These are phyloP conservation scores for Candida tetrigidarum DNA, from an alignment of 1,139 yeast species.

Conservation along the genomic window DNA sequence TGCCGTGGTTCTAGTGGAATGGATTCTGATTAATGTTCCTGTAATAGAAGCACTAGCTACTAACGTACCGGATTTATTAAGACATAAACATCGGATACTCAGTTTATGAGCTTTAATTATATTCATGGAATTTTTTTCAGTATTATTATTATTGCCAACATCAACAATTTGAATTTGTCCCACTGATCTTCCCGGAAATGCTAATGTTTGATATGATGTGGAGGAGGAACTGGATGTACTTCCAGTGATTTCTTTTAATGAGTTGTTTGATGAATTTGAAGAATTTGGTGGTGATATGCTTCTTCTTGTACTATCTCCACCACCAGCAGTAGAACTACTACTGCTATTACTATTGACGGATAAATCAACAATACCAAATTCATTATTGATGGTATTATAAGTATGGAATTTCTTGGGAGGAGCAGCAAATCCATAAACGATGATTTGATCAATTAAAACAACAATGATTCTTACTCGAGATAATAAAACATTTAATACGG, in stretches of 20 bases:
- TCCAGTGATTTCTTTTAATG: constrained; percentile 3
- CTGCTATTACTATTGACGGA: constrained; percentile 29
- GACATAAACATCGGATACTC: constrained; percentile 64
- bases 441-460: constrained; percentile 66
- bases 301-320: not conserved
- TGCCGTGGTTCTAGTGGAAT: constrained; percentile 74
- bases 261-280: constrained; percentile 8
- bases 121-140: constrained; percentile 64
- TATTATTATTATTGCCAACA: constrained; percentile 65
- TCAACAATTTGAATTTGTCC: constrained; percentile 87
- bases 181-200: constrained; percentile 67
- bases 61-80: constrained; percentile 75
- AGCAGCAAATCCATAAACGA: constrained; percentile 78
- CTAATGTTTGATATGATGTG: constrained; percentile 52
- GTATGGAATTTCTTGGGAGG: constrained; percentile 74
- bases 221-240: constrained; percentile 10
- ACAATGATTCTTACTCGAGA: constrained; percentile 79
- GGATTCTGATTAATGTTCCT: constrained; percentile 85
- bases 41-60: constrained; percentile 88
- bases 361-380: constrained; percentile 70
- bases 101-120: constrained; percentile 86
- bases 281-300: constrained; percentile 8
- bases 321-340: constrained; percentile 3
- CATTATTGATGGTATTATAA: constrained; percentile 75
- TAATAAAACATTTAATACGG: constrained; percentile 72